Base-by-base conservation (phyloP, 2,329 filamentous ascomycete genomes). In the Tolypocladium paradoxum region DNA sequence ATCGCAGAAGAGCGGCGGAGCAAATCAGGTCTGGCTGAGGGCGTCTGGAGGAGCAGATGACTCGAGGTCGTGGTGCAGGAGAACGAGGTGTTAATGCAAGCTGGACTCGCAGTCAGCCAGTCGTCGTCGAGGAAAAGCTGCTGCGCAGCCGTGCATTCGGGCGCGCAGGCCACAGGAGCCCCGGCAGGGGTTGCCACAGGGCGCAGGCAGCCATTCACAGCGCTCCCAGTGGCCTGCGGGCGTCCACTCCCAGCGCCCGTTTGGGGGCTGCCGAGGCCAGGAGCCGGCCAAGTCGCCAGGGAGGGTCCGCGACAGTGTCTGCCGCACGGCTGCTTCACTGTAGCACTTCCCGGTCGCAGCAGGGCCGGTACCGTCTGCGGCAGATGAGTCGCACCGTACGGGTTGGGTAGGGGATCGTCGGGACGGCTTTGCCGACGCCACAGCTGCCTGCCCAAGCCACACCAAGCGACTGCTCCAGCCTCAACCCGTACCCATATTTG, bases 1-100 rank as follows among this genome's bases (percentile, higher is more conserved):
- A 51, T 50, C 33, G 51, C 57, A 59, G 74, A 76, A 61, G 73
- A 76, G 68, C 62, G 72, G 73, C 72, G 70, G 73, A 76, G 71
- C 74, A 73, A 73, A 73, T 75, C 67, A 47, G 40, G 45, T 66
- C 57, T 56, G 53, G 24, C 50, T 8, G 11, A 43, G 6, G 14
- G 40, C 22, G 40, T 43, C 40, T 29, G 43, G 16, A 46, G 27
- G 24, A n/a, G 43, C 27, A 27, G 43, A 8, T 46, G 43, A 46
- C 43, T 9, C 43, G 43, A 46, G 43, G 49, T 50, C 57, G 48
- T 53, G 52, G 48, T 29, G 20, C n/a, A 36, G 20, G 48, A 35
- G 18, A 29, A 14, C 6, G 49, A 50, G 49, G 36, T 50, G 49
- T 50, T 43, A 40, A 50, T 40, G 49, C 49, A 6, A 43, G 49